A percentile compares a stretch with the other conserved stretches of the same genome.
These are phyloP conservation scores for Rickenella mellea DNA, from an alignment of 768 basidiomycete species.

Conservation along the genomic window DNA sequence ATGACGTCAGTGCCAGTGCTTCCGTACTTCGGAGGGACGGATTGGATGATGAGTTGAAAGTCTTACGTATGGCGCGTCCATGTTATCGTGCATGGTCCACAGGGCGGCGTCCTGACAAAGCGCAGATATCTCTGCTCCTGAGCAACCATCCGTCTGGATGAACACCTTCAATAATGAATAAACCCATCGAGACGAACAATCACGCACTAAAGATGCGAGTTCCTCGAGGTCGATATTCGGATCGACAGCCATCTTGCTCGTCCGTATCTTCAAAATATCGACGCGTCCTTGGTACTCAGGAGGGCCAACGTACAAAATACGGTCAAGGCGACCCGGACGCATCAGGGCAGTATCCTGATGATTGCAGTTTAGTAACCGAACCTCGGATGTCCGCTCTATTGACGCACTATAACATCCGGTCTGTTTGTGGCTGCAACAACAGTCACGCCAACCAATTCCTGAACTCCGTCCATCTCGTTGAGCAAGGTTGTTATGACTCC, in stretches of 20 bases:
- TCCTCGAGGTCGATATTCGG: constrained; percentile 52
- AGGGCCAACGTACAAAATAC: constrained; percentile 89
- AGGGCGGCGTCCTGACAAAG: constrained; percentile 96
- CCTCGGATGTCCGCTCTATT: not conserved
- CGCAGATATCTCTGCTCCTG: constrained; percentile 86
- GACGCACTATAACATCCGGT: constrained; percentile 80
- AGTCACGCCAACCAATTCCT: constrained; percentile 90
- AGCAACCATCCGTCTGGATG: constrained; percentile 83
- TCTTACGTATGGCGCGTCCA: constrained; percentile 67
- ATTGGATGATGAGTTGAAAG: not conserved
- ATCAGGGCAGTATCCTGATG: constrained; percentile 85
- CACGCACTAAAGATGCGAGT: constrained; percentile 61
- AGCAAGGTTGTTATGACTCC: constrained; percentile 89
- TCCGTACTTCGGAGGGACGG: not conserved
- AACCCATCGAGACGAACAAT: constrained; percentile 1
- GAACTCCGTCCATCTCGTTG: constrained; percentile 98
- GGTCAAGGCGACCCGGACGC: constrained; percentile 90
- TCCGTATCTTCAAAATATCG: constrained; percentile 79
- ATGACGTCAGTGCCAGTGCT: not conserved
- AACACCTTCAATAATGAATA: constrained; percentile 4
- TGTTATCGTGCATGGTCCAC: constrained; percentile 81
- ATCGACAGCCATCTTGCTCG: constrained; percentile 72
- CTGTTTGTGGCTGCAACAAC: constrained; percentile 94
- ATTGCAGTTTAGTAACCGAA: not conserved
- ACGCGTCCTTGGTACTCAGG: constrained; percentile 72